These are phyloP conservation scores for Oehlia diaphana DNA, from an alignment of 192 early-diverging fungal genomes.

Conservation along the genomic window DNA sequence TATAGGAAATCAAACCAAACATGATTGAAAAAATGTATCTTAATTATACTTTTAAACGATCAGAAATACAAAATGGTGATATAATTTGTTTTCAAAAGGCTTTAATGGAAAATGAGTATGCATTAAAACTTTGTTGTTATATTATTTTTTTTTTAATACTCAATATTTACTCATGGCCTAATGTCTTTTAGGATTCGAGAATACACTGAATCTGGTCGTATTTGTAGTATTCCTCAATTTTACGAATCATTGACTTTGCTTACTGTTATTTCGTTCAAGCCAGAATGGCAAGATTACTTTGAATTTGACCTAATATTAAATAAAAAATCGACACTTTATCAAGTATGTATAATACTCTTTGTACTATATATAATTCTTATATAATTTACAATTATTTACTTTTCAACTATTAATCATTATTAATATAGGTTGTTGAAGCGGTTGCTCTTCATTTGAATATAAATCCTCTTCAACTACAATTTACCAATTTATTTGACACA, in stretches of 20 bases:
- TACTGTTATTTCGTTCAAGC: constrained; percentile 42
- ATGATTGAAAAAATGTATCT: constrained; percentile 83
- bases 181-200: constrained; percentile 33
- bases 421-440: constrained; percentile 55
- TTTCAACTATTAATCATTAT: constrained; percentile 20
- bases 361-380: too few species aligned
- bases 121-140: background rate
- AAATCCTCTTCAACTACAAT: constrained; percentile 73
- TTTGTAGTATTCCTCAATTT: constrained; percentile 63
- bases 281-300: constrained; percentile 30
- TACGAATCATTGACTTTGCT: constrained; percentile 76
- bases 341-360: too few species aligned
- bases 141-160: too few species aligned
- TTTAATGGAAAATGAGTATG: constrained; percentile 50
- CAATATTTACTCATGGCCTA: too few species aligned
- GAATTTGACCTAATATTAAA: constrained; percentile 54
- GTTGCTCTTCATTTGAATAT: constrained; percentile 61
- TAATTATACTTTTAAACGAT: constrained; percentile 59
- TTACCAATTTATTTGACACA: constrained; percentile 27
- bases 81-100: constrained; percentile 83
- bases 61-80: constrained; percentile 92
- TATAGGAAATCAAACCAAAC: constrained; percentile 89
- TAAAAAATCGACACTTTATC: constrained; percentile 40
- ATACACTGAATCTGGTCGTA: constrained; percentile 39
- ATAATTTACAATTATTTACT: too few species aligned